Percentiles rank a stretch among this genome's conserved stretches.
These are phyloP conservation scores for Furcasterigmium furcatum DNA, from an alignment of 2,329 filamentous ascomycete species.

Conservation along the genomic window DNA sequence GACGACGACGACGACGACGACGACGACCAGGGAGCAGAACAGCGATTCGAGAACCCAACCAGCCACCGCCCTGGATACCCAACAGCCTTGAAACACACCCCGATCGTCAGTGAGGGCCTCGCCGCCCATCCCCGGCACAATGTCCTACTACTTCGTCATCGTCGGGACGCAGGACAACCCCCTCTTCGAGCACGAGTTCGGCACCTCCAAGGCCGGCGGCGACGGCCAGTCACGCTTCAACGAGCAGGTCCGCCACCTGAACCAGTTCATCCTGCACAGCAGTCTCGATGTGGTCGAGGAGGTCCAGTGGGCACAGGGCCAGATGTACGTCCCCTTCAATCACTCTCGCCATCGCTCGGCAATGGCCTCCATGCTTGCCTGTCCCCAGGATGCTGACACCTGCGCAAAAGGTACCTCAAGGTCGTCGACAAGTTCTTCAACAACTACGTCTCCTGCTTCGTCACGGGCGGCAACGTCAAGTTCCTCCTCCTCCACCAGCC, in stretches of 20 bases:
- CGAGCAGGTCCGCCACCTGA: constrained; percentile 86
- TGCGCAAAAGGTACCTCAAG: constrained; percentile 75
- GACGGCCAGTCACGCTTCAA: constrained; percentile 88
- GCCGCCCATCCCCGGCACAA: constrained; percentile 34
- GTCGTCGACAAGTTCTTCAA: constrained; percentile 96
- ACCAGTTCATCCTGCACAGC: constrained; percentile 95
- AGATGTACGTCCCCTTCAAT: constrained; percentile 60
- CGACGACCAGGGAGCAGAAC: too few species aligned
- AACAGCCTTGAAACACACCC: too few species aligned
- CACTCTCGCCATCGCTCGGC: too few species aligned
- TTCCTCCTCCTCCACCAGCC: constrained; percentile 94
- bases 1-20: too few species aligned
- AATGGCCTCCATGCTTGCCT: too few species aligned
- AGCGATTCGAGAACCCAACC: too few species aligned
- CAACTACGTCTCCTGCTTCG: constrained; percentile 90
- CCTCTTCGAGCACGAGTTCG: constrained; percentile 95
- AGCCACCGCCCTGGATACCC: too few species aligned
- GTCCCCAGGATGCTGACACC: neutral
- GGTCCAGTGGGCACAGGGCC: constrained; percentile 84
- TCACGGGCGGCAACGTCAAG: constrained; percentile 88
- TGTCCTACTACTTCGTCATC: constrained; percentile 99
- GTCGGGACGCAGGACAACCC: constrained; percentile 94
- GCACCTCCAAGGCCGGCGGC: constrained; percentile 91
- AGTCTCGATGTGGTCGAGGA: constrained; percentile 95
- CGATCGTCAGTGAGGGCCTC: too few species aligned